Evolutionary conservation across 306 rosid species (phyloP).

Genomic region (Rosa rugosa): DNA sequence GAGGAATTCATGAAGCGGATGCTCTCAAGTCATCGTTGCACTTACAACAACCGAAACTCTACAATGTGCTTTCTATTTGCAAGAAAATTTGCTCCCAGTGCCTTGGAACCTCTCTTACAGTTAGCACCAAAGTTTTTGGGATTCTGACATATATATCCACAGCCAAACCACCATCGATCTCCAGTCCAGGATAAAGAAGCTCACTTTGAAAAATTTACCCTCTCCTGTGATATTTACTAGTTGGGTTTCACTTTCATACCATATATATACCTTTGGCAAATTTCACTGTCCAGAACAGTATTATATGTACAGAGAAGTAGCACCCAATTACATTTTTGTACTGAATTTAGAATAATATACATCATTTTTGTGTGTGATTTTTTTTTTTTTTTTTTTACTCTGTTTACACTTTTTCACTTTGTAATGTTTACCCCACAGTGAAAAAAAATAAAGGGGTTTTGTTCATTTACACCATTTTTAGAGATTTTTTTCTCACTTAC

Average conservation of each 20-base stretch:
- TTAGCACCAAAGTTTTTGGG: slow-evolving; percentile 55
- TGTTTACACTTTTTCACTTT: background rate
- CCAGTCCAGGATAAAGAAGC: background rate
- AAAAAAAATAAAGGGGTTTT: too few relatives aligned
- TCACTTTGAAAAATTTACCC: background rate
- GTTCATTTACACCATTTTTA: too few relatives aligned
- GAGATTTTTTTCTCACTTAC: too few relatives aligned
- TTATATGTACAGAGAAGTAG: slow-evolving; percentile 46
- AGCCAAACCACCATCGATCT: background rate
- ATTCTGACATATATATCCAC: slow-evolving; percentile 30
- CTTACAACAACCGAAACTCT: slow-evolving; percentile 50
- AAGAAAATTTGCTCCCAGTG: slow-evolving; percentile 86
- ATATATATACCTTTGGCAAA: slow-evolving; percentile 12
- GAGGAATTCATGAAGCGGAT: slow-evolving; percentile 54
- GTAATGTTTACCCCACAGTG: background rate
- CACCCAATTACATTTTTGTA: slow-evolving; percentile 20
- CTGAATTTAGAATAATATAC: background rate
- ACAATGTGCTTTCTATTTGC: slow-evolving; percentile 73
- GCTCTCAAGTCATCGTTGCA: slow-evolving; percentile 42
- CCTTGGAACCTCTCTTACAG: slow-evolving; percentile 71
- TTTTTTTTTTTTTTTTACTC: too few relatives aligned
- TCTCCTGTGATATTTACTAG: slow-evolving; percentile 3
- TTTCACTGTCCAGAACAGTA: slow-evolving; percentile 13
- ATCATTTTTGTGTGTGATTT: background rate
- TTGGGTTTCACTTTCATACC: slow-evolving; percentile 9